phyloP scores from a whole-genome alignment of 768 basidiomycete genomes.

The Hericium rajendrae region DNA sequence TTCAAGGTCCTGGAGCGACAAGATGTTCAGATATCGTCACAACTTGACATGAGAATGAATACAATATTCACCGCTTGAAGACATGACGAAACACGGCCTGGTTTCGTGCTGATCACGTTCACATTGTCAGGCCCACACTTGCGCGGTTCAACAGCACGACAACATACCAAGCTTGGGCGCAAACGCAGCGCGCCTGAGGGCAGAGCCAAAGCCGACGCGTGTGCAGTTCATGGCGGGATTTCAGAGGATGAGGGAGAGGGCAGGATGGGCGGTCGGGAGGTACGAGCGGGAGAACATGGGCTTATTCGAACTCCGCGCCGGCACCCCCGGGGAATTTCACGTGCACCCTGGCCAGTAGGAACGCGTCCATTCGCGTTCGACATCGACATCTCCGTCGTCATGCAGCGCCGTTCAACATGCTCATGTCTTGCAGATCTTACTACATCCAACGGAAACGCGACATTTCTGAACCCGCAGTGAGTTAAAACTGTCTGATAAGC shows the following conservation, averaged over 20 bases:
- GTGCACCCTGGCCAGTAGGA: not conserved
- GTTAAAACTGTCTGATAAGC: not conserved
- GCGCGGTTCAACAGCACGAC: not conserved
- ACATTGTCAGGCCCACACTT: not conserved
- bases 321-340: not conserved
- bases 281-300: not conserved
- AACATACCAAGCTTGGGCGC: slow-evolving; percentile 21
- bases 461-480: not conserved
- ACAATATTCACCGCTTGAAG: slow-evolving; percentile 13
- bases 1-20: slow-evolving; percentile 38
- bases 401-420: not conserved
- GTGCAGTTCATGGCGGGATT: slow-evolving; percentile 26
- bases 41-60: not conserved
- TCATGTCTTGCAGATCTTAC: not conserved
- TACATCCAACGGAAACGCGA: not conserved
- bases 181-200: slow-evolving; percentile 43
- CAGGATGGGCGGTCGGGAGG: not conserved
- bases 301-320: not conserved
- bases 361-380: not conserved
- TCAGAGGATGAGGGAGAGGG: not conserved
- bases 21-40: not conserved
- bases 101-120: slow-evolving; percentile 12
- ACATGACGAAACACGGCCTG: slow-evolving; percentile 3
- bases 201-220: slow-evolving; percentile 48
- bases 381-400: not conserved